Evolutionary conservation across 495 filamentous ascomycete species (phyloP).

Genomic region (Pyrenula massariospora): DNA sequence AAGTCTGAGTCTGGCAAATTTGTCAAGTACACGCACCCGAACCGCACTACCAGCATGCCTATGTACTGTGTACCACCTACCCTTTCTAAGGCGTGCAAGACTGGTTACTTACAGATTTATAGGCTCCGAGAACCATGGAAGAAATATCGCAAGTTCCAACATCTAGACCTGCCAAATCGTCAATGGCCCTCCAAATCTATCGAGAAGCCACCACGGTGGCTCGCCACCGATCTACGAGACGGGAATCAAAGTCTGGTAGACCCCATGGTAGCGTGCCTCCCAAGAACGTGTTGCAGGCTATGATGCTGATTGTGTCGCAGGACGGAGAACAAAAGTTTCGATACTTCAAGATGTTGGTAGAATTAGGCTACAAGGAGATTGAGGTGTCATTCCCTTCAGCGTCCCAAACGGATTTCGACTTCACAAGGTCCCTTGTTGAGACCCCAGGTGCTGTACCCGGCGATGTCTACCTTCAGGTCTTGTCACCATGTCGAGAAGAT

Average conservation of each 20-base stretch:
- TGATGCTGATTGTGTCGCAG: slow-evolving; percentile 24
- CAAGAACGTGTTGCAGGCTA: background rate
- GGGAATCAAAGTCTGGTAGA: slow-evolving; percentile 83
- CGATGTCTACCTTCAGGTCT: slow-evolving; percentile 92
- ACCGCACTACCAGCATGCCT: background rate
- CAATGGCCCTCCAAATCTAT: slow-evolving; percentile 80
- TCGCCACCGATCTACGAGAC: slow-evolving; percentile 76
- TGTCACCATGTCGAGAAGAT: slow-evolving; percentile 87
- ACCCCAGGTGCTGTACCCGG: slow-evolving; percentile 79
- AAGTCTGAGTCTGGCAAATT: too few species aligned
- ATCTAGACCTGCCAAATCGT: slow-evolving; percentile 69
- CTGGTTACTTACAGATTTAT: background rate
- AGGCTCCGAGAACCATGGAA: slow-evolving; percentile 92
- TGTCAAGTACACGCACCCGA: too few species aligned
- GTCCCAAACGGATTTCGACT: slow-evolving; percentile 90
- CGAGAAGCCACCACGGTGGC: slow-evolving; percentile 72
- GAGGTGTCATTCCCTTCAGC: slow-evolving; percentile 94
- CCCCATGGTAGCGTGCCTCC: slow-evolving; percentile 54
- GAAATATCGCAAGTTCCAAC: slow-evolving; percentile 77
- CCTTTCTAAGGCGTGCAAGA: background rate
- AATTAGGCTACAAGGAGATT: slow-evolving; percentile 96
- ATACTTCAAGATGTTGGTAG: slow-evolving; percentile 90
- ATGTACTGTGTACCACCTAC: background rate
- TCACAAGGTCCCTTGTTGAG: slow-evolving; percentile 77
- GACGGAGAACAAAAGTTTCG: slow-evolving; percentile 87